Conservation (phyloP, 345 rosid genomes). For the Anastatica hierochuntica region DNA sequence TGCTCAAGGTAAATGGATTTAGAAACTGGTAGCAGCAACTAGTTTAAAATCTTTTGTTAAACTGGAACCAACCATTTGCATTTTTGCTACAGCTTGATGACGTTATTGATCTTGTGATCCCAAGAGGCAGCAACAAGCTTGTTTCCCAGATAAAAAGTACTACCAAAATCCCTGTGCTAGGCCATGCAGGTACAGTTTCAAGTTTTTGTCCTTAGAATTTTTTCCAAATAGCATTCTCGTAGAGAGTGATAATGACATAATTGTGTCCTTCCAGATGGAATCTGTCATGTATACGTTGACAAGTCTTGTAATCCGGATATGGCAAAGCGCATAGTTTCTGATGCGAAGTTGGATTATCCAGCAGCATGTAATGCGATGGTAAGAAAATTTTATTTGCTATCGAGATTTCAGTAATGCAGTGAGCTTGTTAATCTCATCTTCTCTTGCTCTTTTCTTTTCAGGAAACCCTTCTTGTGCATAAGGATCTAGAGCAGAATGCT, state of each 20-base stretch:
- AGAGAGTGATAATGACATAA: neutral
- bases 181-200: slow-evolving; percentile 67
- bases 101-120: slow-evolving; percentile 95
- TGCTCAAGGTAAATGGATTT: slow-evolving; percentile 59
- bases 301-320: slow-evolving; percentile 73
- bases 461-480: slow-evolving; percentile 97
- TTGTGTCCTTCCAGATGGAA: slow-evolving; percentile 59
- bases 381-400: slow-evolving; percentile 9
- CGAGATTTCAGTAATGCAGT: neutral
- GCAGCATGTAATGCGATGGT: slow-evolving; percentile 99
- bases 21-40: slow-evolving; percentile 5
- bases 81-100: slow-evolving; percentile 78
- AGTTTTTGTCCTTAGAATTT: neutral
- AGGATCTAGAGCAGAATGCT: slow-evolving; percentile 58
- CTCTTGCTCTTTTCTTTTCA: slow-evolving; percentile 17
- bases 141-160: slow-evolving; percentile 83
- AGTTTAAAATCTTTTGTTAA: neutral
- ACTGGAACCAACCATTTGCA: slow-evolving; percentile 13
- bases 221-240: neutral
- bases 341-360: slow-evolving; percentile 92
- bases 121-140: slow-evolving; percentile 96
- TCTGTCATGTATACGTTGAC: slow-evolving; percentile 89
- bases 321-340: slow-evolving; percentile 76
- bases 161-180: slow-evolving; percentile 93
- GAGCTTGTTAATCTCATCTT: neutral